Evolutionary conservation across 169 alveolate genomes (phyloP).

Genomic region (Eimeria mitis): DNA sequence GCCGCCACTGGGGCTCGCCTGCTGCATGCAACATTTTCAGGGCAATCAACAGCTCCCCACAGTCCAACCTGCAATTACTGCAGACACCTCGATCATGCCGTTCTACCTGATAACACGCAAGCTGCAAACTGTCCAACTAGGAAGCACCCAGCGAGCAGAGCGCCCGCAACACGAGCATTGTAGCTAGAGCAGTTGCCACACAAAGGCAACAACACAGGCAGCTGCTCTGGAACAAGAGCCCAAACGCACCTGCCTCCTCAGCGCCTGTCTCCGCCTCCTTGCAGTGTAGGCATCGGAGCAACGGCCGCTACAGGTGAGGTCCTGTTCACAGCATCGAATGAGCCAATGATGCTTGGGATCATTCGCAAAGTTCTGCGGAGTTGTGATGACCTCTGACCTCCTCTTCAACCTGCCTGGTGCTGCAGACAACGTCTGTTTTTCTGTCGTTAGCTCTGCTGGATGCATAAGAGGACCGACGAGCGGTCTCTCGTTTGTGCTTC

Average conservation of each 20-base stretch:
- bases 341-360: constrained; percentile 19
- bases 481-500: not conserved
- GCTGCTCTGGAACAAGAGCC: not conserved
- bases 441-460: not conserved
- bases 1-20: constrained; percentile 72
- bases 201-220: not conserved
- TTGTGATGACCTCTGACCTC: not conserved
- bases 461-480: not conserved
- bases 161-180: not conserved
- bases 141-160: not conserved
- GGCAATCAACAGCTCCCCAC: constrained; percentile 47
- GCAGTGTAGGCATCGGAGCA: constrained; percentile 57
- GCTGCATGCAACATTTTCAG: constrained; percentile 67
- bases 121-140: not conserved
- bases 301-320: constrained; percentile 75
- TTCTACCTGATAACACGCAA: constrained; percentile 13
- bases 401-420: not conserved
- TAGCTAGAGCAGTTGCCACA: not conserved
- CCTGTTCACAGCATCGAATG: constrained; percentile 61
- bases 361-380: constrained; percentile 31
- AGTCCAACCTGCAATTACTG: constrained; percentile 50
- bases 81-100: constrained; percentile 52
- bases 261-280: constrained; percentile 44
- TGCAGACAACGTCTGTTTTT: not conserved
- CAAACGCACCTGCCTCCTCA: constrained; percentile 41